Evolutionary conservation across 1,139 yeast genomes (phyloP).

Genomic region (Candida sojae): DNA sequence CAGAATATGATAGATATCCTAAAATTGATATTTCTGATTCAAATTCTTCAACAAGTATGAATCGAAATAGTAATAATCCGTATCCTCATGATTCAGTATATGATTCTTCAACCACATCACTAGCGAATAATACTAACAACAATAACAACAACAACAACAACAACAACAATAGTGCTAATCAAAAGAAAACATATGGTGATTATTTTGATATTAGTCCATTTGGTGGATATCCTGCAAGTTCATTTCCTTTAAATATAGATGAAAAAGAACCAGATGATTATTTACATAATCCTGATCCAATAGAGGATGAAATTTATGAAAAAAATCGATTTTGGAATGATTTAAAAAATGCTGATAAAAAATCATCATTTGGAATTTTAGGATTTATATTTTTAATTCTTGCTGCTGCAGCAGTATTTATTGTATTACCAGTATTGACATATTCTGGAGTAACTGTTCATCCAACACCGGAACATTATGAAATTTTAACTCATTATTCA

Average conservation of each 20-base stretch:
- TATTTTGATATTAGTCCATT: conserved; percentile 65
- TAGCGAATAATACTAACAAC: not conserved
- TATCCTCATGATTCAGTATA: not conserved
- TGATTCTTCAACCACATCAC: not conserved
- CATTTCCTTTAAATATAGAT: conserved; percentile 83
- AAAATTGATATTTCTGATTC: not conserved
- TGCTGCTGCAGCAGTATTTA: conserved; percentile 65
- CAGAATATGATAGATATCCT: conserved; percentile 3
- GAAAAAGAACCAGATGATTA: conserved; percentile 94
- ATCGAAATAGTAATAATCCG: conserved; percentile 1
- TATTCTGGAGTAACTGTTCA: conserved; percentile 61
- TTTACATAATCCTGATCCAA: conserved; percentile 91
- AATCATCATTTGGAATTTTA: conserved; percentile 57
- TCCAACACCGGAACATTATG: conserved; percentile 34
- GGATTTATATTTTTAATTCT: conserved; percentile 57
- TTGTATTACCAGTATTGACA: conserved; percentile 74
- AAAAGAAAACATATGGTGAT: not conserved
- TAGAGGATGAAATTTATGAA: conserved; percentile 80
- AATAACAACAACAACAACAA: not conserved
- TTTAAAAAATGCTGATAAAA: conserved; percentile 58
- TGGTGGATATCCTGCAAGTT: conserved; percentile 92
- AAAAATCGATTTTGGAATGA: conserved; percentile 61
- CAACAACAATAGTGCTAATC: not conserved
- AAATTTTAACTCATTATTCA: conserved; percentile 53
- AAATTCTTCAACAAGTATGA: not conserved